These are phyloP conservation scores for Galerina sulciceps DNA, from an alignment of 768 basidiomycete genomes.

Conservation along the genomic window DNA sequence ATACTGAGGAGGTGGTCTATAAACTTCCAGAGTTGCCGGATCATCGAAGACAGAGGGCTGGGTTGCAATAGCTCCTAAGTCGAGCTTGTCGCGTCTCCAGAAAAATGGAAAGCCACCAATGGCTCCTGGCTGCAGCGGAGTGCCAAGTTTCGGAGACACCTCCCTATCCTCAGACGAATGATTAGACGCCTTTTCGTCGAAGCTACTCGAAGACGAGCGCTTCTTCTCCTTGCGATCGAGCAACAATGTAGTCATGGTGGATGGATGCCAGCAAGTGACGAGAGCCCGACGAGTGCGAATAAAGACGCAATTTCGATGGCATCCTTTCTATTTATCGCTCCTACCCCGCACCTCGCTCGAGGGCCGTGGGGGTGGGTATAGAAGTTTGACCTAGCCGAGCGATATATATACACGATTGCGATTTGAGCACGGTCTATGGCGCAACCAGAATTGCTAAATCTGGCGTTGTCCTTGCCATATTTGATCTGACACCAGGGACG, in stretches of 20 bases:
- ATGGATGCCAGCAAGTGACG: not conserved
- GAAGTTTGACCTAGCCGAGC: not conserved
- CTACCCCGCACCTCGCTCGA: not conserved
- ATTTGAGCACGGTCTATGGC: conserved; percentile 21
- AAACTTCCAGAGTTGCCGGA: conserved; percentile 49
- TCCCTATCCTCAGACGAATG: conserved; percentile 5
- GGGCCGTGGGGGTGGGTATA: not conserved
- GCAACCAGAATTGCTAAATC: conserved; percentile 22
- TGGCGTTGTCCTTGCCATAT: conserved; percentile 19
- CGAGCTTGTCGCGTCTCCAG: conserved; percentile 28
- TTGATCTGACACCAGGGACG: too few species aligned
- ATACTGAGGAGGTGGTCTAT: conserved; percentile 55
- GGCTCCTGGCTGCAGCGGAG: conserved; percentile 6
- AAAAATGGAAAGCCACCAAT: conserved; percentile 28
- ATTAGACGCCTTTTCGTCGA: conserved; percentile 15
- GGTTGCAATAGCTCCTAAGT: conserved; percentile 59
- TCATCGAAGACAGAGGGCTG: conserved; percentile 69
- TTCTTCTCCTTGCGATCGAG: conserved; percentile 6
- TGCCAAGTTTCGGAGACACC: conserved; percentile 8
- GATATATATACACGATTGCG: conserved; percentile 21
- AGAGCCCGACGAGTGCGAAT: not conserved
- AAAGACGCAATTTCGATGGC: not conserved
- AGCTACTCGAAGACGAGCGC: not conserved
- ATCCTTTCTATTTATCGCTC: conserved; percentile 5
- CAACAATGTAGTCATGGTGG: conserved; percentile 16